Base-by-base conservation (phyloP, 73 alveolate genomes). In the Loxodes magnus region DNA sequence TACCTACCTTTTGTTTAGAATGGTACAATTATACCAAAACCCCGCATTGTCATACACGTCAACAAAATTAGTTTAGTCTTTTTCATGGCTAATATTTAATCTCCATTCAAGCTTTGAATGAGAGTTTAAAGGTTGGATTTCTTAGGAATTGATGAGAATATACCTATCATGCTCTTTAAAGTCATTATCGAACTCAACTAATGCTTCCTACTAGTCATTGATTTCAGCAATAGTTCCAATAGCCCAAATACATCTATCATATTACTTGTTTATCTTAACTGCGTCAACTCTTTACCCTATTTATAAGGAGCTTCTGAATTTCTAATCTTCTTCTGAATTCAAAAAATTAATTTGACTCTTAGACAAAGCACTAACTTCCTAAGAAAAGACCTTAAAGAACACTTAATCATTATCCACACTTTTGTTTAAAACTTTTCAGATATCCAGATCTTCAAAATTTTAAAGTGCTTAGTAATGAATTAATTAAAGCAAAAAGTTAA, bases 31-130 rank as follows among this genome's bases (percentile, higher is more conserved):
- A 38, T 81, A 81, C 87, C 87, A 81, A 0, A 36, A 56, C 30
- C 74, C 55, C 5, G 84, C 69, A 12, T 71, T 51, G 56, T 86
- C 97, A 28, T 39, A 71, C 19, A 70, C 88, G 60, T 86, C 97
- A 12, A 86, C 56, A 9, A 54, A 34, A 41, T 71, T 87, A 6
- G 89, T 94, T 19, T 4, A 60, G 30, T 66, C 26, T 1, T n/a
- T n/a, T n/a, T n/a, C n/a, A n/a, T n/a, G n/a, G n/a, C n/a, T n/a
- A n/a, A 85, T 73, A 4, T 56, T 55, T 20, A 22, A 65, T 55
- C 82, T 66, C 88, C 88, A 74, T 2, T 15, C 71, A 5, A 49
- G 27, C 15, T 59, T 82, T 59, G 55, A 42, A 33, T 62, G 19
- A 5, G 77, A 44, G 33, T 65, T 44, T 36, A 21, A 53, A 3